A percentile compares a stretch with the other conserved stretches of the same genome.
phyloP scores from a whole-genome alignment of 495 filamentous ascomycete species.

The Venustampulla echinocandica region DNA sequence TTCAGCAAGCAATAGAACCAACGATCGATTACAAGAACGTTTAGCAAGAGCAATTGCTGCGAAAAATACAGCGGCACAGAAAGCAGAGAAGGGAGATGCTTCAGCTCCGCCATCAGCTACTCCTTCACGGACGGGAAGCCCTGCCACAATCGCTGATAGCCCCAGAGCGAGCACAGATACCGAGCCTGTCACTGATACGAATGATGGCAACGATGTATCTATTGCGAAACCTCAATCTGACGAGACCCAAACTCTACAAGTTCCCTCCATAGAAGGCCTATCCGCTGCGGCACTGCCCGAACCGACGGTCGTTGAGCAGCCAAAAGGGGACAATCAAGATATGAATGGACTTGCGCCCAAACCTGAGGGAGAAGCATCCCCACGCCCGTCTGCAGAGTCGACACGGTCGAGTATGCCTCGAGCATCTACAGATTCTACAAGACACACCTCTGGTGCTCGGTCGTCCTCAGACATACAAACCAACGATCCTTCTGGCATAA shows the following conservation, averaged over 20 bases:
- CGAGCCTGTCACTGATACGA: background rate
- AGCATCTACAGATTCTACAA: slow-evolving; percentile 15
- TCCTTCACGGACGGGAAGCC: slow-evolving; percentile 16
- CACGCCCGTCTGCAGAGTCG: slow-evolving; percentile 16
- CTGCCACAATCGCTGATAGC: slow-evolving; percentile 16
- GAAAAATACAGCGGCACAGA: slow-evolving; percentile 28
- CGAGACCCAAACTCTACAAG: background rate
- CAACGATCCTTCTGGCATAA: background rate
- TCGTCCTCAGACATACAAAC: slow-evolving; percentile 2
- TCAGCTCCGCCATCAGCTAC: slow-evolving; percentile 13
- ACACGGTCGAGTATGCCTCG: slow-evolving; percentile 13
- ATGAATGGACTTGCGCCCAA: slow-evolving; percentile 1
- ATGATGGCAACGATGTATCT: background rate
- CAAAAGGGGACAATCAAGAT: background rate
- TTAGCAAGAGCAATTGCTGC: slow-evolving; percentile 56
- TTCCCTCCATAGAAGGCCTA: background rate
- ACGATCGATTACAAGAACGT: slow-evolving; percentile 78
- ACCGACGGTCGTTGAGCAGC: background rate
- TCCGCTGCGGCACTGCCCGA: too few species aligned
- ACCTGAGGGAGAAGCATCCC: slow-evolving; percentile 1
- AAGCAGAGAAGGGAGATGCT: slow-evolving; percentile 16
- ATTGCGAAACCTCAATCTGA: background rate
- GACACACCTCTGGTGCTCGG: background rate
- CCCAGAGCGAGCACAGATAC: slow-evolving; percentile 20
- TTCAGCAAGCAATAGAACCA: slow-evolving; percentile 48